Base-by-base conservation (phyloP, 164 flowering plant species). In the Piper betle region DNA sequence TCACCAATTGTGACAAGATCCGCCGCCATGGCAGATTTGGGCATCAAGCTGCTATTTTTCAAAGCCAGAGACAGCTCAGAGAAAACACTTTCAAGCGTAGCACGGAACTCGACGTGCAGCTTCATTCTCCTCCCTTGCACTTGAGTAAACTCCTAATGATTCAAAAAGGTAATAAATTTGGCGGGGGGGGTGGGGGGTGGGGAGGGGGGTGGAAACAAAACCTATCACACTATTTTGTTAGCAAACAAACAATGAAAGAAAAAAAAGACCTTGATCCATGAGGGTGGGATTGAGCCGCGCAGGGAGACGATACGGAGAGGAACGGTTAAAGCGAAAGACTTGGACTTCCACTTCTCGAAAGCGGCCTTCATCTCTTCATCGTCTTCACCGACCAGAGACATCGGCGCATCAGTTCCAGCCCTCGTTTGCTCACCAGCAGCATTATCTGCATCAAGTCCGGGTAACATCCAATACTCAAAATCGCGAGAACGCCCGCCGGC, bases 1-100 rank as follows among this genome's bases (percentile, higher is more conserved):
- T 93, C 96, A 62, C 96, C 98, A 68, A 93, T 59, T 19, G 85
- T 76, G 17, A 93, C 77, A 63, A 85, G 58, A 80, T 93, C 98
- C 77, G 97, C 96, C 33, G 90, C 76, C 71, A 77, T 63, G 55
- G 80, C 72, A 43, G 96, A 83, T 64, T 71, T 73, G 18, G 76
- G 74, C 56, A 64, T 70, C 65, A 80, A 53, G 11, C 64, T 77
- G 11, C 72, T 75, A 68, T 76, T 75, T 12, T 43, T 68, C 15
- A 67, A 63, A 57, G 86, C 64, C 53, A 54, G 58, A 11, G 76
- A 72, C n/a, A 93, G 69, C 58, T 84, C 87, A 43, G 74, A 70
- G 71, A 78, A 86, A n/a, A 90, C 86, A 38, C 76, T 74, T 48
- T 71, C 73, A 18, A 87, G 76, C 64, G 73, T 82, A 60, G 78